Conservation (phyloP, 139 green algal species). For the Edaphochlamys debaryana region DNA sequence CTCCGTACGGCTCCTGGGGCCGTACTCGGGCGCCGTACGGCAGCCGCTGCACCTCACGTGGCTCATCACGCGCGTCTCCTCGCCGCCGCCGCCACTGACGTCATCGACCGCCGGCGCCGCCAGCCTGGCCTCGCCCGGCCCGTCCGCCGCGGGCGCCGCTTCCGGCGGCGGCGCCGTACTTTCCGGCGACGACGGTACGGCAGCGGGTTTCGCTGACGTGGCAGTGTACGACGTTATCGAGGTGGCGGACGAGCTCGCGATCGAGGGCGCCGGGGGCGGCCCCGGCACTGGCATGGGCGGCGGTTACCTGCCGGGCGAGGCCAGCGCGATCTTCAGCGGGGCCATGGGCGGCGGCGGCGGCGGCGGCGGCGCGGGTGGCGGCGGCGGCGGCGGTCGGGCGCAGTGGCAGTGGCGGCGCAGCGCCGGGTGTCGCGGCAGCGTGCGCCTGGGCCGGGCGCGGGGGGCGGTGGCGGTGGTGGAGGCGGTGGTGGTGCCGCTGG, state of each 20-base stretch:
- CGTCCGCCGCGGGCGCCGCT: background rate
- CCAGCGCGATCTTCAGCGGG: background rate
- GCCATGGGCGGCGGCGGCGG: background rate
- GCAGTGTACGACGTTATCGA: conserved; percentile 33
- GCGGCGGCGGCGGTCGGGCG: background rate
- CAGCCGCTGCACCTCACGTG: conserved; percentile 33
- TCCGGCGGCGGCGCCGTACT: background rate
- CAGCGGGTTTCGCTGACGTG: background rate
- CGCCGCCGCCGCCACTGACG: background rate
- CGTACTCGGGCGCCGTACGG: background rate
- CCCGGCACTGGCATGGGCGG: background rate
- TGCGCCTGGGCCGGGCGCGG: conserved; percentile 29
- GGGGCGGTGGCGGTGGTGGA: conserved; percentile 43
- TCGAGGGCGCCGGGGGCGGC: background rate
- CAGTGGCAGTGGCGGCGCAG: conserved; percentile 23
- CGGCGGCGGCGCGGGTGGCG: background rate
- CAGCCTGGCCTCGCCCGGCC: too few species aligned
- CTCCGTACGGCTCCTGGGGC: conserved; percentile 33
- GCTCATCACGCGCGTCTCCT: conserved; percentile 22
- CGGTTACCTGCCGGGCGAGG: background rate
- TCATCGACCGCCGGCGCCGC: too few species aligned
- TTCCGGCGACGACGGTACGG: background rate
- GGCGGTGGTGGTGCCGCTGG: conserved; percentile 32
- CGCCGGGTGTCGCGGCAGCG: conserved; percentile 26
- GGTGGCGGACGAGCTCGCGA: background rate